Conservation (phyloP, 2,329 filamentous ascomycete species). For the Mycosphaerelloides madeirae region DNA sequence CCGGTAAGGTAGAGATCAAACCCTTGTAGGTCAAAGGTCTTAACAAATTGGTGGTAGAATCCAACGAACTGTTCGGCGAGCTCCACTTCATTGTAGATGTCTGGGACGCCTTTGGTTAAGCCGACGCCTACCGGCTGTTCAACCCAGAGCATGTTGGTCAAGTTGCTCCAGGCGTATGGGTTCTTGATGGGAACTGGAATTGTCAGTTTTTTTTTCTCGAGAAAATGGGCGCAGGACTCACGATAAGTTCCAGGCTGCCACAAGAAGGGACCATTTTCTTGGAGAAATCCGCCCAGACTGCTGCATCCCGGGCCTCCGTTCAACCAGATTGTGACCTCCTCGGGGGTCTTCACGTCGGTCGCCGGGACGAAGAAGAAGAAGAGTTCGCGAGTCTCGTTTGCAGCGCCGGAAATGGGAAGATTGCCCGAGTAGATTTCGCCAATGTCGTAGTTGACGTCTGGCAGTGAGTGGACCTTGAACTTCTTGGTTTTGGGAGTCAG, state of each 20-base stretch:
- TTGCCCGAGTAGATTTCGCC: slow-evolving; percentile 43
- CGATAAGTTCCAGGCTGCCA: slow-evolving; percentile 28
- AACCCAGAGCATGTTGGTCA: slow-evolving; percentile 72
- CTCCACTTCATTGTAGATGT: slow-evolving; percentile 37
- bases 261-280: slow-evolving; percentile 29
- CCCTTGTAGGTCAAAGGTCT: slow-evolving; percentile 46
- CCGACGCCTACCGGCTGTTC: slow-evolving; percentile 50
- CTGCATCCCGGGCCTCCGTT: slow-evolving; percentile 25
- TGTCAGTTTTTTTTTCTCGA: not conserved
- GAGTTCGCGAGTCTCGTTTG: slow-evolving; percentile 44
- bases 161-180: slow-evolving; percentile 37
- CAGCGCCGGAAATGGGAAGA: slow-evolving; percentile 49
- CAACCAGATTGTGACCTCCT: slow-evolving; percentile 50
- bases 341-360: slow-evolving; percentile 41
- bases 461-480: slow-evolving; percentile 27
- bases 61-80: slow-evolving; percentile 39
- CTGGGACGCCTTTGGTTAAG: slow-evolving; percentile 36
- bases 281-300: slow-evolving; percentile 18
- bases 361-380: slow-evolving; percentile 56
- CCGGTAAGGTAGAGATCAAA: slow-evolving; percentile 43
- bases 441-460: slow-evolving; percentile 42
- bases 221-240: not conserved
- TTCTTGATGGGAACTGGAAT: slow-evolving; percentile 3
- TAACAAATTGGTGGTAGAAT: slow-evolving; percentile 49
- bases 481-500: slow-evolving; percentile 10